Evolutionary conservation across 108 stramenopile species (phyloP).

Genomic region (Cyclotella baltica): DNA sequence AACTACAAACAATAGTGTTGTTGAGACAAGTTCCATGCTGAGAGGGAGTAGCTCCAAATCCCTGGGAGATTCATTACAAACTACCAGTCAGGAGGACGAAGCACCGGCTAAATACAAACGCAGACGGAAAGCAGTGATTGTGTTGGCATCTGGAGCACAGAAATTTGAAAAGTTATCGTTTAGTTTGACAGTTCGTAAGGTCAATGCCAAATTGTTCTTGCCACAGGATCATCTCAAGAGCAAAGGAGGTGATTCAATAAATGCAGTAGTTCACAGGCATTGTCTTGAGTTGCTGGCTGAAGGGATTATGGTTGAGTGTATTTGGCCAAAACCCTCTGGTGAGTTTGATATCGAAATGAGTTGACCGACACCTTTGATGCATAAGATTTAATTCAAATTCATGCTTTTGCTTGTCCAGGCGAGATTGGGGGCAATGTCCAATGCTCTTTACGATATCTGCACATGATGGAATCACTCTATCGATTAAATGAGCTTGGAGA

Average conservation of each 20-base stretch:
- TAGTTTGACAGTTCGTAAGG: constrained; percentile 61
- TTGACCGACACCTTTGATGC: too few relatives aligned
- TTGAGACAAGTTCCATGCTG: not conserved
- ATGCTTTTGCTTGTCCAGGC: constrained; percentile 4
- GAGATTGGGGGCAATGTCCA: constrained; percentile 72
- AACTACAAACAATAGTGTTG: not conserved
- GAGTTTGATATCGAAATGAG: not conserved
- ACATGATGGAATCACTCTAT: constrained; percentile 38
- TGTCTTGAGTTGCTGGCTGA: constrained; percentile 68
- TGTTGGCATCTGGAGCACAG: constrained; percentile 68
- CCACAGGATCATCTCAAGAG: constrained; percentile 11
- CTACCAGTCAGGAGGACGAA: constrained; percentile 5
- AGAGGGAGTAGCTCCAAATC: not conserved
- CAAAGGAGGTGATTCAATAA: not conserved
- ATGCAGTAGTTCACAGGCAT: constrained; percentile 23
- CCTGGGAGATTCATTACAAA: not conserved
- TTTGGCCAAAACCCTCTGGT: constrained; percentile 70
- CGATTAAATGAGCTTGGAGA: not conserved
- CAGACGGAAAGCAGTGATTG: constrained; percentile 60
- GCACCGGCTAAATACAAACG: constrained; percentile 21
- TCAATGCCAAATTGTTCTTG: constrained; percentile 58
- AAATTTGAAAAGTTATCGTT: constrained; percentile 73
- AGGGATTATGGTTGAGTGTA: constrained; percentile 71
- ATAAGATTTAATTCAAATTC: not conserved
- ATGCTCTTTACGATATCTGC: constrained; percentile 61